phyloP scores from a whole-genome alignment of 208 protist species.

The Leishmania martiniquensis region DNA sequence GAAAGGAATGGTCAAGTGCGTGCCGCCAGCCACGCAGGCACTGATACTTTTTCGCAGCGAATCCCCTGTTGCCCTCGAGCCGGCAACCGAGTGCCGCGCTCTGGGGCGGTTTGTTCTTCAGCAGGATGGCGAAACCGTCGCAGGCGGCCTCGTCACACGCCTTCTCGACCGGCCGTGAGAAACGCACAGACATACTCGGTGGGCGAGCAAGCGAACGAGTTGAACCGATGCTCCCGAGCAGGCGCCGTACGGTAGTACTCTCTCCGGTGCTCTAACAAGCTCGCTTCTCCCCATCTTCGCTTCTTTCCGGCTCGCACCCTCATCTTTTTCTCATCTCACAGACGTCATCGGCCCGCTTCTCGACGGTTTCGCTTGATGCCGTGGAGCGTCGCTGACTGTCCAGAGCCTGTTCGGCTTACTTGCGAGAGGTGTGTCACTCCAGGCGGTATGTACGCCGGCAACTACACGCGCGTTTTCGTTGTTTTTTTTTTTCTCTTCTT shows the following conservation, averaged over 20 bases:
- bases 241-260: neutral
- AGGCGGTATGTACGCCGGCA: neutral
- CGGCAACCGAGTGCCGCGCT: conserved; percentile 70
- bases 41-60: conserved; percentile 67
- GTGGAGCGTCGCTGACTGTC: neutral
- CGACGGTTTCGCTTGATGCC: neutral
- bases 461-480: neutral
- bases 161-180: conserved; percentile 31
- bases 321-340: no score
- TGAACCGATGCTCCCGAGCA: neutral
- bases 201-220: neutral
- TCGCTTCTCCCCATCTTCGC: neutral
- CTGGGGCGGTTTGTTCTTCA: conserved; percentile 84
- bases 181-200: neutral
- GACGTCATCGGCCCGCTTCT: no score
- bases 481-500: conserved; percentile 5
- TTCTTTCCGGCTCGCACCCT: neutral
- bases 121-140: conserved; percentile 82
- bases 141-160: conserved; percentile 68
- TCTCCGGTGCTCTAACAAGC: neutral
- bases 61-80: conserved; percentile 59
- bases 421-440: neutral
- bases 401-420: no score
- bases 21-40: conserved; percentile 70
- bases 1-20: conserved; percentile 88